Evolutionary conservation across 1,284 basidiomycete genomes (phyloP).

Genomic region (Phellopilus nigrolimitatus): DNA sequence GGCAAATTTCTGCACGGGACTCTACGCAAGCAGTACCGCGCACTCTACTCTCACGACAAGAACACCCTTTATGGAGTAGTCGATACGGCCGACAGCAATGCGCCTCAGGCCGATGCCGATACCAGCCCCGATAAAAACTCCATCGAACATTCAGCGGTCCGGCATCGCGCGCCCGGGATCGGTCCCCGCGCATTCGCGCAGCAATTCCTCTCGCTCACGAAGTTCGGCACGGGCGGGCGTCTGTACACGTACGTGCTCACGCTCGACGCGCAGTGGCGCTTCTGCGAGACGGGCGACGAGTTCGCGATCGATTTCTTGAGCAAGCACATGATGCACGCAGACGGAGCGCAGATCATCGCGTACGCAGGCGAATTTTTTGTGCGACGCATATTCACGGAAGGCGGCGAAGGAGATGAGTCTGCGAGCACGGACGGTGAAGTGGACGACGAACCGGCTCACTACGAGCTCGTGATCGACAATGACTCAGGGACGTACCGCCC

Average conservation of each 20-base stretch:
- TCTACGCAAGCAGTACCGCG: conserved; percentile 40
- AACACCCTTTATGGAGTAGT: conserved; percentile 36
- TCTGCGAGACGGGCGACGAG: conserved; percentile 47
- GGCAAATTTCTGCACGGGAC: conserved; percentile 37
- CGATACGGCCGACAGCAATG: conserved; percentile 17
- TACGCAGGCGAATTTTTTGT: conserved; percentile 38
- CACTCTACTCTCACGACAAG: conserved; percentile 40
- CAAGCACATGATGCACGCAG: conserved; percentile 50
- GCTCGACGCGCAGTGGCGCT: conserved; percentile 41
- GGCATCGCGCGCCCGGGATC: neutral
- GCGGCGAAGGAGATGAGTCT: conserved; percentile 17
- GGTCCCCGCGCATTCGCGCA: conserved; percentile 30
- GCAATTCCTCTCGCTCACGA: conserved; percentile 40
- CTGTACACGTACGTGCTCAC: conserved; percentile 45
- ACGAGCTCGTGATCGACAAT: conserved; percentile 49
- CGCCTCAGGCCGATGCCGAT: too few species aligned
- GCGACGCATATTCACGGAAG: conserved; percentile 21
- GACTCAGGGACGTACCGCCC: conserved; percentile 49
- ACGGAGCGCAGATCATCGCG: conserved; percentile 37
- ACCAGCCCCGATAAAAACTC: too few species aligned
- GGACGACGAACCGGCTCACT: conserved; percentile 32
- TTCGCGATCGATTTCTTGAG: conserved; percentile 43
- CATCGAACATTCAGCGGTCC: too few species aligned
- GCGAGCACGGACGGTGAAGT: conserved; percentile 16
- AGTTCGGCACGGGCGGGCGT: conserved; percentile 38